These are phyloP conservation scores for Aspergillus campestris DNA, from an alignment of 495 filamentous ascomycete species.

Conservation along the genomic window DNA sequence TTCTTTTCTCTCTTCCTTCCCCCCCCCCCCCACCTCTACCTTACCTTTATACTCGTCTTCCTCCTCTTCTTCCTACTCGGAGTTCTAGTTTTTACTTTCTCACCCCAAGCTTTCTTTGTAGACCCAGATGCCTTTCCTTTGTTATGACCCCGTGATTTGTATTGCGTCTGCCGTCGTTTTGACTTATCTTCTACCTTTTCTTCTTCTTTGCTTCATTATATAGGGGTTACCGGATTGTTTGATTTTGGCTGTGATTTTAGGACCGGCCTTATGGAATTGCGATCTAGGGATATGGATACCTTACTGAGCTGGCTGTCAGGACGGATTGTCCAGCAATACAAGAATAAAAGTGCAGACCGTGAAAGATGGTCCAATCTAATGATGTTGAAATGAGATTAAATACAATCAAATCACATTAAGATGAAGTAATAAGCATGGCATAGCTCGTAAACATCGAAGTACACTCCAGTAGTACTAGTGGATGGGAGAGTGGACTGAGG, in stretches of 20 bases:
- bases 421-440: no score
- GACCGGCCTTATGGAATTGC: not conserved
- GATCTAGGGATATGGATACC: no score
- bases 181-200: not conserved
- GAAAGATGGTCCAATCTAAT: no score
- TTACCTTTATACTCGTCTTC: slow-evolving; percentile 19
- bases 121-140: slow-evolving; percentile 16
- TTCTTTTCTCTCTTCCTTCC: slow-evolving; percentile 5
- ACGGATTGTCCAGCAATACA: no score
- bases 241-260: not conserved
- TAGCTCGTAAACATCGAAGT: no score
- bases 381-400: no score
- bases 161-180: slow-evolving; percentile 2
- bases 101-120: slow-evolving; percentile 8
- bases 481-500: no score
- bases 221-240: slow-evolving; percentile 1
- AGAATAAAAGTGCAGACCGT: no score
- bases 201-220: not conserved
- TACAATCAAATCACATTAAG: no score
- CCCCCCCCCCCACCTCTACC: no score
- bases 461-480: no score
- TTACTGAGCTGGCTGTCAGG: no score
- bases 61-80: slow-evolving; percentile 2
- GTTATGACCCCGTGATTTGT: slow-evolving; percentile 18
- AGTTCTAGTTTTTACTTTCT: slow-evolving; percentile 3